Evolutionary conservation across 129 eudicot species (phyloP).

Genomic region (Smallanthus sonchifolius): DNA sequence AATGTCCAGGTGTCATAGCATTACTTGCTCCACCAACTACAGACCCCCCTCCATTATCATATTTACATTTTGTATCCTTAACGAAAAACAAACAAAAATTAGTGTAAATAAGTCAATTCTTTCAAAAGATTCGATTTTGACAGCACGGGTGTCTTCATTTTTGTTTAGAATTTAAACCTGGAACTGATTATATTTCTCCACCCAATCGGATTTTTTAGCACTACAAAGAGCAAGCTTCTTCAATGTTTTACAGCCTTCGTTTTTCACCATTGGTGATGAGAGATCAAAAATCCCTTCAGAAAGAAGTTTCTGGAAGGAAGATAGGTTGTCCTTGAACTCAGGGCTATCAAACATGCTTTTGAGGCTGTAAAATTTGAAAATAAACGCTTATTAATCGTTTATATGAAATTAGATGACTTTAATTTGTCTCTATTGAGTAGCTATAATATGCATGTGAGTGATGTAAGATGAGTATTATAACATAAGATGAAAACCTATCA

Average conservation of each 20-base stretch:
- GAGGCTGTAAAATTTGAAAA: conserved; percentile 46
- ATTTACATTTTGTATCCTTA: conserved; percentile 47
- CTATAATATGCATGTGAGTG: neutral
- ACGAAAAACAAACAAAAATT: conserved; percentile 8
- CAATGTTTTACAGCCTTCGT: conserved; percentile 56
- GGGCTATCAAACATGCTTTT: conserved; percentile 72
- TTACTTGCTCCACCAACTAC: conserved; percentile 38
- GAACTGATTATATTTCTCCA: conserved; percentile 62
- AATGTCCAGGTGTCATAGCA: conserved; percentile 41
- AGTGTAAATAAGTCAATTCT: conserved; percentile 1
- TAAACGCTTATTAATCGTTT: conserved; percentile 13
- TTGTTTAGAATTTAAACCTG: conserved; percentile 46
- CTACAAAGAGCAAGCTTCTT: conserved; percentile 62
- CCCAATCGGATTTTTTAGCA: conserved; percentile 70
- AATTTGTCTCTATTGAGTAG: neutral
- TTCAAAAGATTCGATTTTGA: conserved; percentile 9
- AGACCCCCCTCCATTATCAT: conserved; percentile 32
- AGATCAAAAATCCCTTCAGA: conserved; percentile 79
- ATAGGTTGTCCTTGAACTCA: conserved; percentile 66
- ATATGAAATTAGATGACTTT: neutral
- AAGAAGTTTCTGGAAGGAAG: conserved; percentile 78
- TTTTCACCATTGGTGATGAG: conserved; percentile 44
- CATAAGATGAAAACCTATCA: conserved; percentile 46
- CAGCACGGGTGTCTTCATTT: neutral
- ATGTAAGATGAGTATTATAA: neutral